A percentile compares a stretch with the other conserved stretches of the same genome.
These are phyloP conservation scores for Fusarium domesticum DNA, from an alignment of 2,329 filamentous ascomycete species.

Conservation along the genomic window DNA sequence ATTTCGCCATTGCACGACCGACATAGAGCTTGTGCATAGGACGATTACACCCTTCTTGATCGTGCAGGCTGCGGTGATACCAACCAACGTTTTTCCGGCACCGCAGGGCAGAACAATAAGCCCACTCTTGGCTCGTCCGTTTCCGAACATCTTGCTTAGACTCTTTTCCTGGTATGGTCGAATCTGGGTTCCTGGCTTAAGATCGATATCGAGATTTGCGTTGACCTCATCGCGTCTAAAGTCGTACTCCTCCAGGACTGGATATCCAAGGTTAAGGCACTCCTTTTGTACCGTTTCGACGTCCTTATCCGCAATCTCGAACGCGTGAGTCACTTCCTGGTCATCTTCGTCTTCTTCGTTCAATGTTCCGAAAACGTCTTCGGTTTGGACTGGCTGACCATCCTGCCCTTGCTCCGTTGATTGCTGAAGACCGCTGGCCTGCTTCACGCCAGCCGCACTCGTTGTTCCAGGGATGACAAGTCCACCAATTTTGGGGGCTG, in stretches of 20 bases:
- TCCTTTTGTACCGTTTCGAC: conserved; percentile 88
- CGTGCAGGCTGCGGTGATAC: conserved; percentile 96
- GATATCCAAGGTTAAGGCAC: conserved; percentile 81
- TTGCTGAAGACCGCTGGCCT: conserved; percentile 51
- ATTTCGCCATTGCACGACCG: conserved; percentile 91
- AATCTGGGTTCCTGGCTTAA: conserved; percentile 85
- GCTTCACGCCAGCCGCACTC: conserved; percentile 82
- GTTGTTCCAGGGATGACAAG: conserved; percentile 93
- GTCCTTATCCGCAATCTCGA: conserved; percentile 79
- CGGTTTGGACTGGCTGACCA: conserved; percentile 54
- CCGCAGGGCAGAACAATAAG: conserved; percentile 97
- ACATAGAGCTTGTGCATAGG: conserved; percentile 96
- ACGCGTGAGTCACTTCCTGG: conserved; percentile 84
- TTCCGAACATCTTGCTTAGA: conserved; percentile 98
- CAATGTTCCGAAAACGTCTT: conserved; percentile 67
- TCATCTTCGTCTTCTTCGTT: conserved; percentile 88
- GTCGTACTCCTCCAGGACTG: conserved; percentile 94
- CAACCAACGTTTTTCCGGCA: conserved; percentile 93
- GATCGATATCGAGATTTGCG: conserved; percentile 87
- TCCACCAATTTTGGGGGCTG: conserved; percentile 80
- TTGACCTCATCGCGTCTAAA: conserved; percentile 90
- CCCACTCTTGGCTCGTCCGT: conserved; percentile 92
- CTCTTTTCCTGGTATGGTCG: conserved; percentile 96
- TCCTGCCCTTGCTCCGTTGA: conserved; percentile 41
- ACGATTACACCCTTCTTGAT: conserved; percentile 97